Evolutionary conservation across 2,329 filamentous ascomycete genomes (phyloP), one percentile per base, ranked within the genome.

Genomic region (Westerdykella aurantiaca): DNA sequence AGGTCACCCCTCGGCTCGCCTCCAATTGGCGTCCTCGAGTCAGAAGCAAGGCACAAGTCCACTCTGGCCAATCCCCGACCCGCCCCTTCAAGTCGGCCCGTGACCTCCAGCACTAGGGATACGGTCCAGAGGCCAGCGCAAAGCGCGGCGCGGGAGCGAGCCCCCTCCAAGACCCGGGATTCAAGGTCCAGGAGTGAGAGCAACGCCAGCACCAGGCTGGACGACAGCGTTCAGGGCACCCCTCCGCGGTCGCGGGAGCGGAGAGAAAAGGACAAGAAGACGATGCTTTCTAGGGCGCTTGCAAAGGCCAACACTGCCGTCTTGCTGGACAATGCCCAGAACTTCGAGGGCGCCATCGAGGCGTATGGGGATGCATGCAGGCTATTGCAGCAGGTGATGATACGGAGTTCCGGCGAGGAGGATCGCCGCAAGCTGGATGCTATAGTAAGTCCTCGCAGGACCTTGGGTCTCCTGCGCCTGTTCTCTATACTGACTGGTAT

Each of bases 301-400:
- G 86, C 95, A 63, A 95, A 96, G 70, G 93, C 93, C 39, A 96
- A 98, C 61, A 91, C 88, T 11, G 93, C 93, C 17, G 93, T 98
- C 21, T 79, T 96, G 53, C 79, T 98, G 34, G 93, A 98, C 69
- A 97, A 96, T 77, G 89, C 88, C 12, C 87, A 93, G 59, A 95
- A 97, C 61, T 91, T 93, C 50, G 87, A 91, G 64, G 89, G 88
- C 34, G 93, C 93, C 14, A 83, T 94, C 62, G 81, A 88, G 58
- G 89, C 91, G 12, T 98, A 98, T 64, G 76, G 80, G 10, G 93
- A 98, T 69, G 93, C 94, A 4, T 98, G 93, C 63, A 80, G 83
- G 43, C 74, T 98, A 46, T 72, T 98, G 43, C 85, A 91, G 54
- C 83, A 94, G 58, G 93, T 98, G 4, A 85, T 98, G 71, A 73